Conservation (phyloP, 179 eudicot species). For the Spergularia azorica region DNA sequence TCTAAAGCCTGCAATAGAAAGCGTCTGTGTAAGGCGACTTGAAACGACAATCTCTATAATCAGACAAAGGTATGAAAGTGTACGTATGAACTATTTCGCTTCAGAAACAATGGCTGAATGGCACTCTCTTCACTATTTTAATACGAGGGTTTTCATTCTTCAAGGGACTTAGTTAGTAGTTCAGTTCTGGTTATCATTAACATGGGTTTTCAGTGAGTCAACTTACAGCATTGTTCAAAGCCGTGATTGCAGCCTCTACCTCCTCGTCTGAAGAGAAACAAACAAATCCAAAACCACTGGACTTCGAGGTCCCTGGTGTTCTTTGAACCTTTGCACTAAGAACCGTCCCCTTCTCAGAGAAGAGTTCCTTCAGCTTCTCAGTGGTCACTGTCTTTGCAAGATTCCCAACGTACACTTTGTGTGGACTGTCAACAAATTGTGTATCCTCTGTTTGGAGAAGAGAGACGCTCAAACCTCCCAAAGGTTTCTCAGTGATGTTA, state of each 20-base stretch:
- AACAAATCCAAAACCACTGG: constrained; percentile 79
- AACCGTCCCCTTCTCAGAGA: constrained; percentile 80
- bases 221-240: constrained; percentile 78
- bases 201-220: background rate
- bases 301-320: constrained; percentile 86
- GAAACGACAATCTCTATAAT: background rate
- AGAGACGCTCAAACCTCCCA: constrained; percentile 41
- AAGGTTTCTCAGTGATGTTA: constrained; percentile 86
- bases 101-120: background rate
- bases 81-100: background rate
- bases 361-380: constrained; percentile 60
- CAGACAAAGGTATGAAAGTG: background rate
- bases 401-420: constrained; percentile 92
- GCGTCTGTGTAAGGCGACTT: constrained; percentile 1
- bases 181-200: background rate
- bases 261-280: constrained; percentile 78
- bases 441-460: constrained; percentile 65
- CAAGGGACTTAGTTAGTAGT: background rate
- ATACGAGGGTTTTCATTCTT: background rate
- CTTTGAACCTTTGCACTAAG: constrained; percentile 83
- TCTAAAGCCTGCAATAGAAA: constrained; percentile 63
- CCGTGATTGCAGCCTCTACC: constrained; percentile 68
- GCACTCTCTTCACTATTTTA: too few relatives aligned
- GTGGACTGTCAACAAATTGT: constrained; percentile 73
- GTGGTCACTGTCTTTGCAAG: constrained; percentile 87